Percentiles rank a stretch among this genome's conserved stretches.
Evolutionary conservation across 495 filamentous ascomycete species (phyloP).

Genomic region (Penicillium cosmopolitanum): DNA sequence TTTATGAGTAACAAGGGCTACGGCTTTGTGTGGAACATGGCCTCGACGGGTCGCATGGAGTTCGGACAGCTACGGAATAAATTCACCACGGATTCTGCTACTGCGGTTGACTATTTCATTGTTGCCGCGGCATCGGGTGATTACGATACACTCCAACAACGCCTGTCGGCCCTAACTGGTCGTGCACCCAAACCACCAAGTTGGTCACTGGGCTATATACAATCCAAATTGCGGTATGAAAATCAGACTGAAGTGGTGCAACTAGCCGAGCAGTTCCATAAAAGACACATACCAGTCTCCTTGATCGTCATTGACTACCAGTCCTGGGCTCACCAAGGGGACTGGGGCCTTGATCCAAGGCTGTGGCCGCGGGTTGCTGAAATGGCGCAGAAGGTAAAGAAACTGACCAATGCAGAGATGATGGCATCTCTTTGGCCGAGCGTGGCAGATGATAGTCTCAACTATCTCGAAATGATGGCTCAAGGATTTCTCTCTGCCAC

Average conservation of each 20-base stretch:
- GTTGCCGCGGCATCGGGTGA: constrained; percentile 23
- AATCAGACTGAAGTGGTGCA: constrained; percentile 31
- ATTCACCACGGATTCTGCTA: constrained; percentile 29
- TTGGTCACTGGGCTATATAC: constrained; percentile 36
- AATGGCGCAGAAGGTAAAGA: constrained; percentile 31
- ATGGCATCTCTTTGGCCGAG: constrained; percentile 41
- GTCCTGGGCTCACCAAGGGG: constrained; percentile 40
- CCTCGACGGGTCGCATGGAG: constrained; percentile 34
- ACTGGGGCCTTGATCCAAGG: constrained; percentile 34
- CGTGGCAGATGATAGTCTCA: constrained; percentile 33
- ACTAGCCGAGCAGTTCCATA: constrained; percentile 28
- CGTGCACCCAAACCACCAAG: constrained; percentile 32
- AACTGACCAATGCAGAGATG: constrained; percentile 35
- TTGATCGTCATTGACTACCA: constrained; percentile 40
- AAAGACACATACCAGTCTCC: constrained; percentile 29
- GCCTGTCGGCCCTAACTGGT: constrained; percentile 31
- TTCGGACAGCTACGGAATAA: constrained; percentile 27
- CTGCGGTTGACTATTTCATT: constrained; percentile 35
- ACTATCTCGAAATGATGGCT: constrained; percentile 33
- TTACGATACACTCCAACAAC: constrained; percentile 33
- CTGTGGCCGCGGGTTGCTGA: constrained; percentile 30
- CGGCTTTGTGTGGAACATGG: constrained; percentile 36
- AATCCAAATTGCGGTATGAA: constrained; percentile 41
- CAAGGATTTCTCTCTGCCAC: constrained; percentile 34
- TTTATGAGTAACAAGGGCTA: constrained; percentile 37